Base-by-base conservation (phyloP, 2,329 filamentous ascomycete genomes). In the Venturia asperata region DNA sequence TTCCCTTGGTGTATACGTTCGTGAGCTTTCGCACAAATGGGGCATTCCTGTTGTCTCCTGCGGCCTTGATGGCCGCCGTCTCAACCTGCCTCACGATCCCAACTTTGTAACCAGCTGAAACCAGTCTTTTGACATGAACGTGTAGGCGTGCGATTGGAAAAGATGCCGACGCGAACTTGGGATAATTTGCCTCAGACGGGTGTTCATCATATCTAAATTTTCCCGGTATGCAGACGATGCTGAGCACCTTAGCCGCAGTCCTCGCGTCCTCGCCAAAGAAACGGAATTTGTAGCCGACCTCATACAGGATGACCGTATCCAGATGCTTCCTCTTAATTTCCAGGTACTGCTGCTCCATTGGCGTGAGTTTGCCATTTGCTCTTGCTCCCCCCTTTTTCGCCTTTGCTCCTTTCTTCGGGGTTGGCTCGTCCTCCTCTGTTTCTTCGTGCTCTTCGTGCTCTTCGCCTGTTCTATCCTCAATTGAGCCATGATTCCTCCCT, bases 181-280 rank as follows among this genome's bases (percentile, higher is more conserved):
- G 88, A 21, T 96, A 80, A 73, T 99, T 93, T 24, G 93, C 91
- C 78, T 99, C 94, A 0, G 92, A 97, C 0, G 88, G 85, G 74
- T 96, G 91, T 74, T 97, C 93, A 73, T 99, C 93, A 72, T 92
- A 99, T 72, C 93, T 85, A 75, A 93, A 86, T 73, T 97, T 97
- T 43, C 94, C 94, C 0, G 94, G 93, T 70, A 99, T 97, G 74
- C 94, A 99, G 47, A 99, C 89, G 70, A 99, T 97, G 67, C 91
- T 90, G 61, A 99, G 81, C 74, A 93, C 91, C 75, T 93, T 96
- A 15, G 92, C 90, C 5, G 93, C 94, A 64, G 86, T 85, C 64
- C 92, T 85, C 10, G 94, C 94, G 78, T 99, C 94, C 72, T 97
- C 93, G 13, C 94, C 94, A 73, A 96, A 96, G 79, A 99, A 96